Evolutionary conservation across 2,329 filamentous ascomycete species (phyloP), one percentile per base, ranked within the genome.

Genomic region (Pseudogymnoascus sp.): DNA sequence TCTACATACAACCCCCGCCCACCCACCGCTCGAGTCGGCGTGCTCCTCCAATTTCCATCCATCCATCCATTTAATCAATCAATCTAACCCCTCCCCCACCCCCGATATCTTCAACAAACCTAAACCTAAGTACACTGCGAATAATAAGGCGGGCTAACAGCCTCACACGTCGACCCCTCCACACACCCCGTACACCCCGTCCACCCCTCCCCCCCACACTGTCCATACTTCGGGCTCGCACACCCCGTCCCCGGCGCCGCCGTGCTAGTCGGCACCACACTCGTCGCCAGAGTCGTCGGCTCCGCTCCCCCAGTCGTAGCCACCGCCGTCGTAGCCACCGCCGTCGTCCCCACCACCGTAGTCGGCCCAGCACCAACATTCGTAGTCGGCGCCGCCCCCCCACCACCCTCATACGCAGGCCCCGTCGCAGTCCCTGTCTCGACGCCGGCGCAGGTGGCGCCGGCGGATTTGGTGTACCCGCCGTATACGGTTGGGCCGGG

Each of bases 401-500:
- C 59, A 28, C 59, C 59, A 8, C 59, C 59, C 14, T n/a, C 18
- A 23, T 61, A 61, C 7, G 47, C 38, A 21, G 62, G 33, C 1
- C 64, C 64, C 1, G 64, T 63, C 6, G 59, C 47, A 3, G 53
- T 65, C 1, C 59, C 64, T 5, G 60, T 56, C 47, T 67, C 66
- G 10, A 66, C 61, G 5, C 66, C 66, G n/a, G 56, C 16, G 53
- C 66, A 67, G 12, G 18, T 47, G 38, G 28, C 63, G n/a, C 66
- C 66, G 35, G 66, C 65, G 8, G 63, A 64, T 33, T 66, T 67
- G 14, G 62, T 59, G 38, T 7, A 50, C 33, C 63, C 66, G 16
- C 65, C 65, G 63, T 68, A 71, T 53, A 72, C 21, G 71, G 69
- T 64, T 62, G 71, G 72, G 37, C 72, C 71, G 7, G 72, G 72